phyloP scores from a whole-genome alignment of 83 land plant genomes.

The Picea abies region DNA sequence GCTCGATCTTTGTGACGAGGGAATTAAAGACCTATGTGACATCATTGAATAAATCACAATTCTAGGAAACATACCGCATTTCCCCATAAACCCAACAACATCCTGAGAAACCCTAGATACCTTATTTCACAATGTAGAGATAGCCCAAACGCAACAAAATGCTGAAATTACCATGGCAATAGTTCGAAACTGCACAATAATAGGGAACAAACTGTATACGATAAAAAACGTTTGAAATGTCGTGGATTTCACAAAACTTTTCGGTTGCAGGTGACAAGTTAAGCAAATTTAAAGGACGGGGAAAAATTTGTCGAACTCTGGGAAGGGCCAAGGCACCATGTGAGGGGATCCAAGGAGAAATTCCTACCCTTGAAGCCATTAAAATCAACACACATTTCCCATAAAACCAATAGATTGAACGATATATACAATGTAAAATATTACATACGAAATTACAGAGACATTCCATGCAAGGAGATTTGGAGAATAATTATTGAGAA shows the following conservation, averaged over 20 bases:
- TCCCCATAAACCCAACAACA: neutral
- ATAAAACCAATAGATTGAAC: neutral
- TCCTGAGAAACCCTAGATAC: neutral
- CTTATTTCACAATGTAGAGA: neutral
- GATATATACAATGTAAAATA: neutral
- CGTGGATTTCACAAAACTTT: no score
- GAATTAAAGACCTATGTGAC: no score
- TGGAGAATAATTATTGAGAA: no score
- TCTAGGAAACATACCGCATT: no score
- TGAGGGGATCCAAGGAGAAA: neutral
- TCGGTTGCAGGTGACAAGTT: no score
- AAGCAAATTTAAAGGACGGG: no score
- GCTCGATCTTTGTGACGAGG: no score
- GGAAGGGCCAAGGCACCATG: neutral
- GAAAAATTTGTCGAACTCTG: neutral
- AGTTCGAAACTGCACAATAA: neutral
- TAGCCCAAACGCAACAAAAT: neutral
- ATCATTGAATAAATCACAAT: no score
- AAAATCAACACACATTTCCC: slow-evolving; percentile 1
- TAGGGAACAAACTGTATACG: neutral
- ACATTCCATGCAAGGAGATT: no score
- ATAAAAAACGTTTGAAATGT: neutral
- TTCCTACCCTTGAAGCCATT: neutral
- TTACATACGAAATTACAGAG: neutral
- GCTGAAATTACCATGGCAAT: neutral